Base-by-base conservation (phyloP, 306 rosid species). In the Sesbania bispinosa region DNA sequence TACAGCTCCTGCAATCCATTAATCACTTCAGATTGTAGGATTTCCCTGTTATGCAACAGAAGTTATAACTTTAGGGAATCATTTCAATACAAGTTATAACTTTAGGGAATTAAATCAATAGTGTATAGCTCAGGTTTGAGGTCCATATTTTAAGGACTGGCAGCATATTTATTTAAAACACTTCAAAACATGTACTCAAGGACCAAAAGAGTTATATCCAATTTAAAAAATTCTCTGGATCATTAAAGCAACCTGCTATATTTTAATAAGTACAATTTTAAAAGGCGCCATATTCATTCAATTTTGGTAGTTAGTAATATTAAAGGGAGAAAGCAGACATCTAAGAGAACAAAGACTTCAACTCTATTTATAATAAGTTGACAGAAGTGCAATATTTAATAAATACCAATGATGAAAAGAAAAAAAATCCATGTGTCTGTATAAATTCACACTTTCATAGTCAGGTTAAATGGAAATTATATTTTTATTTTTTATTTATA, bases 11-110 rank as follows among this genome's bases (percentile, higher is more conserved):
- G 79, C 81, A 82, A 75, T 75, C 89, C 90, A 59, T 74, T 82
- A 46, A 88, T 71, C 76, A 93, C 80, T 81, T 93, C 98, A 54
- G 96, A 93, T 83, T 87, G 92, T 67, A 90, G 87, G 77, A 93
- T 90, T 78, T 88, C 92, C 92, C 98, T 93, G 97, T 74, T 45
- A 55, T 23, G 78, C 75, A 76, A 64, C 77, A 87, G 61, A 46
- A 68, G 57, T 58, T 73, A 33, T 26, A 76, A 48, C 27, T 77
- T 72, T 45, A 74, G 80, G 42, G 46, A 48, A 77, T 33, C 76
- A 23, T 8, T 47, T 36, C 48, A 36, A 16, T 33, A 62, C 6
- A 38, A 38, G 10, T 20, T 38, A 62, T 20, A 62, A 33, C 50
- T 38, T 38, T 11, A 2, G 51, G 33, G 24, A 62, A 62, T 62